Percentiles rank a stretch among this genome's conserved stretches.
Evolutionary conservation across 1,139 yeast genomes (phyloP).

Genomic region (Entelexis sorbosivorans): DNA sequence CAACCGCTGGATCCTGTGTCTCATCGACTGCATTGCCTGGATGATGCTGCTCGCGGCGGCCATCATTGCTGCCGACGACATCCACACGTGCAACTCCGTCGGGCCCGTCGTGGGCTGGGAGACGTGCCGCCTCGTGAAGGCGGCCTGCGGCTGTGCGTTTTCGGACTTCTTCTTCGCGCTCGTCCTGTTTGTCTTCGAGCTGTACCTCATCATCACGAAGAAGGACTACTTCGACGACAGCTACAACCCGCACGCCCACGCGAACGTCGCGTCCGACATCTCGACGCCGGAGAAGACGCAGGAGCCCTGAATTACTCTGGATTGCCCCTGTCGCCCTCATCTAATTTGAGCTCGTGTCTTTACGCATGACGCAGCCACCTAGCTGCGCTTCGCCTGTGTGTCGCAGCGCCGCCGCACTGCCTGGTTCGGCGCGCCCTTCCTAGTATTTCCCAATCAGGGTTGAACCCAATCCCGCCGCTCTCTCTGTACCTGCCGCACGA

Average conservation of each 20-base stretch:
- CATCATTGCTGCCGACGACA: conserved; percentile 11
- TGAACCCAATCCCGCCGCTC: conserved; percentile 1
- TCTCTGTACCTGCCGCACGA: neutral
- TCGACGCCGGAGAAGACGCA: neutral
- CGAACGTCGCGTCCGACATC: neutral
- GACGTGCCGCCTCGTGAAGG: conserved; percentile 8
- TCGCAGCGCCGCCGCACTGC: no score
- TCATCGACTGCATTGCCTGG: conserved; percentile 7
- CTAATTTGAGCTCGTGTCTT: neutral
- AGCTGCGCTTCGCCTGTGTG: no score
- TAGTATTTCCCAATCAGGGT: neutral
- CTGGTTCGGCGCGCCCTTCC: no score
- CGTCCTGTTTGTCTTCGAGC: conserved; percentile 1
- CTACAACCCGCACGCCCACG: neutral
- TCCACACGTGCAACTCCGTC: conserved; percentile 6
- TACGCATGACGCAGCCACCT: no score
- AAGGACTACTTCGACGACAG: neutral
- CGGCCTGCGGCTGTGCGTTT: conserved; percentile 10
- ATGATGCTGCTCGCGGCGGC: conserved; percentile 11
- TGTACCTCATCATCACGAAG: neutral
- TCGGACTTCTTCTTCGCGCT: conserved; percentile 1
- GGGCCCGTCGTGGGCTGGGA: neutral
- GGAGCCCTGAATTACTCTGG: neutral
- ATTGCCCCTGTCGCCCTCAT: no score
- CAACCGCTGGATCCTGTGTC: conserved; percentile 1